Percentiles rank a stretch among this genome's conserved stretches.
Conservation (phyloP, 2,329 filamentous ascomycete genomes). For the Fusarium musae region DNA sequence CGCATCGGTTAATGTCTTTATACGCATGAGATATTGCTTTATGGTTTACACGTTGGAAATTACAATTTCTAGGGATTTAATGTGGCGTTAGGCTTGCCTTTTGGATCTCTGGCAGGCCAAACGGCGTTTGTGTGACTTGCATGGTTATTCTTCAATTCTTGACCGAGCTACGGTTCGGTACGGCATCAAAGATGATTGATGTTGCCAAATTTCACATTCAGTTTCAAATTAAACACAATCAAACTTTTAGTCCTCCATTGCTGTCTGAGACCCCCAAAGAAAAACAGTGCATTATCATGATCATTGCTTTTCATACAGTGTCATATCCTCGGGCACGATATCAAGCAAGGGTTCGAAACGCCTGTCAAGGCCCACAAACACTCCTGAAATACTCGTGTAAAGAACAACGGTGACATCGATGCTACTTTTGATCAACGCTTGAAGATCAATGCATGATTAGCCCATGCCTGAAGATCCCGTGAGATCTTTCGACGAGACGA, state of each 20-base stretch:
- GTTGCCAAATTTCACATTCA: constrained; percentile 19
- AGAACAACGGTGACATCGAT: background rate
- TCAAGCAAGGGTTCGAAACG: constrained; percentile 26
- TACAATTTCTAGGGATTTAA: constrained; percentile 7
- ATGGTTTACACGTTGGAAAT: constrained; percentile 7
- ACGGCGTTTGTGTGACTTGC: constrained; percentile 20
- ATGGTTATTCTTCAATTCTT: constrained; percentile 24
- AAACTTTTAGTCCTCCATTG: background rate
- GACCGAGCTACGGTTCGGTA: background rate
- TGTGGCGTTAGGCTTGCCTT: constrained; percentile 22
- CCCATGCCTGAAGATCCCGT: background rate
- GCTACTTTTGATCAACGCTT: constrained; percentile 16
- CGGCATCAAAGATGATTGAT: constrained; percentile 16
- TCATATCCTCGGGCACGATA: background rate
- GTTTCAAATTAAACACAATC: background rate
- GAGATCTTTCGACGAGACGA: background rate
- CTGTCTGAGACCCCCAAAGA: background rate
- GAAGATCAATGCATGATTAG: background rate
- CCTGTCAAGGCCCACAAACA: constrained; percentile 17
- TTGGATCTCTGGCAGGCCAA: constrained; percentile 16
- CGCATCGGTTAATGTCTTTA: constrained; percentile 56
- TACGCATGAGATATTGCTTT: background rate
- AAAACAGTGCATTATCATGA: constrained; percentile 10
- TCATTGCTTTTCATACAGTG: background rate
- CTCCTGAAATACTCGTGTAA: constrained; percentile 29